phyloP scores from a whole-genome alignment of 1,139 yeast species.

The Candida pseudoviswanathii region DNA sequence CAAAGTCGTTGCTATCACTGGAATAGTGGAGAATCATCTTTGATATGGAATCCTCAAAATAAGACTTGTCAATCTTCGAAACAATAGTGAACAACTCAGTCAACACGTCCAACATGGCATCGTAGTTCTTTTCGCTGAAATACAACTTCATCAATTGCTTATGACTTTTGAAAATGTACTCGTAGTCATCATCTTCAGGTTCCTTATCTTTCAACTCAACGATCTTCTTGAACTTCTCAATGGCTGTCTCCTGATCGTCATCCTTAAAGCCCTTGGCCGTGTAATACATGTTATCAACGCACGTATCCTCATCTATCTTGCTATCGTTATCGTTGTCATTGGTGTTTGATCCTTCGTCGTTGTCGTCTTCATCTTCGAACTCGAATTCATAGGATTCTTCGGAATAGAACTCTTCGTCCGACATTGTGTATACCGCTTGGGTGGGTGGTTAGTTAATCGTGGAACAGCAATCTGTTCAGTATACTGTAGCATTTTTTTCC shows the following conservation, averaged over 20 bases:
- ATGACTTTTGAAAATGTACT: constrained; percentile 59
- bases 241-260: constrained; percentile 54
- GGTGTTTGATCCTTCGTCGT: constrained; percentile 11
- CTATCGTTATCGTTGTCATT: constrained; percentile 6
- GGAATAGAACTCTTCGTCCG: constrained; percentile 59
- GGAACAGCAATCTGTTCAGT: too few relatives aligned
- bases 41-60: constrained; percentile 64
- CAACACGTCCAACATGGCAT: constrained; percentile 35
- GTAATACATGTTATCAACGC: constrained; percentile 59
- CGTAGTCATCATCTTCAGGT: constrained; percentile 23
- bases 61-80: constrained; percentile 40
- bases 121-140: constrained; percentile 35
- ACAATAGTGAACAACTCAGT: constrained; percentile 22
- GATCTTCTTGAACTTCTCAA: constrained; percentile 42
- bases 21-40: constrained; percentile 54
- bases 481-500: not conserved
- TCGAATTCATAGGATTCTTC: constrained; percentile 71
- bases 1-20: constrained; percentile 25
- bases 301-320: constrained; percentile 21
- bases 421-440: constrained; percentile 31
- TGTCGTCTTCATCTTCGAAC: constrained; percentile 58
- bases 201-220: constrained; percentile 30
- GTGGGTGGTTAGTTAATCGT: too few relatives aligned
- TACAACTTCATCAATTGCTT: constrained; percentile 68
- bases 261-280: constrained; percentile 65